Evolutionary conservation across 495 filamentous ascomycete species (phyloP), one percentile per base, ranked within the genome.

Genomic region (Friedmanniomyces simplex): DNA sequence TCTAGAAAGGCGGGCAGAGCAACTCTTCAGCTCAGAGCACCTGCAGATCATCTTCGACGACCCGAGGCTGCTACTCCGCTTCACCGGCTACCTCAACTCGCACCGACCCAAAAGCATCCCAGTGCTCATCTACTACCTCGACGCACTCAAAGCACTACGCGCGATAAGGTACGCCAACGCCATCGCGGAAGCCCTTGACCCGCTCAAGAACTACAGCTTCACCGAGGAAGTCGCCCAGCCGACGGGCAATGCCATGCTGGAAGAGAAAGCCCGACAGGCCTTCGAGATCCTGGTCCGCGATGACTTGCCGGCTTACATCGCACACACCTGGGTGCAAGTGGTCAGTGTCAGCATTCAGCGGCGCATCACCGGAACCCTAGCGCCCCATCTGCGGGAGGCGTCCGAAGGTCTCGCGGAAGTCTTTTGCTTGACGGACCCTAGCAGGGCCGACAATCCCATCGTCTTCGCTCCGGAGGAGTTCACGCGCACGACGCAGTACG

Each of bases 341-440:
- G 80, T 83, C 28, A 79, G 73, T 59, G 49, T 75, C 11, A 81
- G 78, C 26, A 79, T 86, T 24, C 76, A 76, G 48, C 74, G 72
- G 36, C 68, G 79, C 41, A 79, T 86, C 49, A 77, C 77, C 1
- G 79, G 79, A 28, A 80, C 76, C 1, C 66, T 82, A 26, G 73
- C 79, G 22, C 62, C 71, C 2, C 66, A 78, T 72, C 74, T 79
- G 36, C 73, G 69, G 53, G 79, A 74, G 62, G 73, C 83, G 12
- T 82, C 83, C 2, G 84, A 89, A 65, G 85, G 86, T 3, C 61
- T 90, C 47, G 84, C 83, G 0, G 85, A 89, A 63, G 84, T 85
- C 0, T 90, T 89, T 61, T 88, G 85, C 66, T 69, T 89, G 59
- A 86, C 84, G 7, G 87, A 91, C 70, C 86, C 87, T 8, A 82